Base-by-base conservation (phyloP, 306 rosid species). In the Senna siamea region DNA sequence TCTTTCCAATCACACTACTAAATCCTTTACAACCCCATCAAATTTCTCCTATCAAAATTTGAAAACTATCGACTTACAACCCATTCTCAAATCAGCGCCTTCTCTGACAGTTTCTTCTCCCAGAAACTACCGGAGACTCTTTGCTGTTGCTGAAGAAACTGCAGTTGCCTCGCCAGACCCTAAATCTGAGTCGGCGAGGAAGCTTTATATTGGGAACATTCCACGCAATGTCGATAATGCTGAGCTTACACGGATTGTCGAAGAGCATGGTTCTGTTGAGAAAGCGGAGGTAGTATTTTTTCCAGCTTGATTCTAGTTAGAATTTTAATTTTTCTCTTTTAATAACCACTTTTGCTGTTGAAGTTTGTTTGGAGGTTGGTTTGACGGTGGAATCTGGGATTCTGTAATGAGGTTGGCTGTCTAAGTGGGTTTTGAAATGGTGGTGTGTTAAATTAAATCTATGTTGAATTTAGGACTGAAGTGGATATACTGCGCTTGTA, bases 241-340 rank as follows among this genome's bases (percentile, higher is more conserved):
- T 15, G 89, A 88, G 79, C 98, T 94, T 15, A 40, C 86, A 5
- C 81, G 79, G 47, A 83, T 94, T 69, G 86, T 94, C 35, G 78
- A 89, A 79, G 92, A 89, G 74, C 97, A 91, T 75, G 98, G 94
- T 7, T 87, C 88, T 71, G 86, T 94, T 26, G 98, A 94, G 80
- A 94, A 88, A 78, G 85, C 91, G 1, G 96, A 91, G 97, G 98
- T 94, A 46, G 53, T 15, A 5, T 4, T 26, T 44, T 56, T 9
- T 1, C 17, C 53, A 1, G 22, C 19, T 43, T 58, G 4, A 7
- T 1, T 18, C 0, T 46, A 5, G 17, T 32, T 26, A 1, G 22
- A 0, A 38, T 26, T 68, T 38, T 22, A 5, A 17, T 48, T 12
- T 48, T 17, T 13, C 9, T 41, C 13, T 50, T 22, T 51, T 10